These are phyloP conservation scores for Metschnikowia rubicola DNA, from an alignment of 805 yeast species.

Conservation along the genomic window DNA sequence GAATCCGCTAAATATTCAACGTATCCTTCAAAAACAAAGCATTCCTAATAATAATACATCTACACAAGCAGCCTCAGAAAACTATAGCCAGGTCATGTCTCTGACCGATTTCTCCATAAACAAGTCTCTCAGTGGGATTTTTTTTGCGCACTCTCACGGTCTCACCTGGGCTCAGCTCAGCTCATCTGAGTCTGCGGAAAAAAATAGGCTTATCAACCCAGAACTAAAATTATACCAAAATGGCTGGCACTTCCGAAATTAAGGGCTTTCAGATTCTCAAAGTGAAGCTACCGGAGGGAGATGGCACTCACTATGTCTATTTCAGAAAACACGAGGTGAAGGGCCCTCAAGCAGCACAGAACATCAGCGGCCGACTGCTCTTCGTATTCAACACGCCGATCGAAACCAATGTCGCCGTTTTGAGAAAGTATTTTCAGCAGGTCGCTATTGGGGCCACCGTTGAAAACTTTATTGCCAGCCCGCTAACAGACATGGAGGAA, in stretches of 20 bases:
- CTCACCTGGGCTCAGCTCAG: background rate
- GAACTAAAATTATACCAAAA: background rate
- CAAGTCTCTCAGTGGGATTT: background rate
- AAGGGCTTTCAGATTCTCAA: slow-evolving; percentile 58
- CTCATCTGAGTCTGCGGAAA: slow-evolving; percentile 3
- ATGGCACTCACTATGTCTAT: slow-evolving; percentile 54
- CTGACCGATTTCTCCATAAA: too few species aligned
- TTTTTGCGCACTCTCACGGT: background rate
- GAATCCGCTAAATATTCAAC: too few species aligned
- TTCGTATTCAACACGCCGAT: slow-evolving; percentile 78
- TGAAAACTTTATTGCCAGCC: slow-evolving; percentile 40
- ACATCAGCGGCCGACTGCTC: slow-evolving; percentile 43
- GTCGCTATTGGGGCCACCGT: slow-evolving; percentile 65
- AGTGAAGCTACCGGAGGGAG: slow-evolving; percentile 38
- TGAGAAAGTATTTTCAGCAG: slow-evolving; percentile 56
- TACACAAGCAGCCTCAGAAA: too few species aligned
- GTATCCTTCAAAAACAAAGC: too few species aligned
- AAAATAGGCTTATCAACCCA: background rate
- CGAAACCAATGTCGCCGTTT: slow-evolving; percentile 46
- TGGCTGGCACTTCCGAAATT: slow-evolving; percentile 35
- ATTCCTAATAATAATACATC: too few species aligned
- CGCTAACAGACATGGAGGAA: slow-evolving; percentile 38
- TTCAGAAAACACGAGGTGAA: slow-evolving; percentile 59
- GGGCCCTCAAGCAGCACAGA: slow-evolving; percentile 23
- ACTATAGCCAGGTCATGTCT: too few species aligned